phyloP scores from a whole-genome alignment of 768 basidiomycete genomes.

The Russula sp. region DNA sequence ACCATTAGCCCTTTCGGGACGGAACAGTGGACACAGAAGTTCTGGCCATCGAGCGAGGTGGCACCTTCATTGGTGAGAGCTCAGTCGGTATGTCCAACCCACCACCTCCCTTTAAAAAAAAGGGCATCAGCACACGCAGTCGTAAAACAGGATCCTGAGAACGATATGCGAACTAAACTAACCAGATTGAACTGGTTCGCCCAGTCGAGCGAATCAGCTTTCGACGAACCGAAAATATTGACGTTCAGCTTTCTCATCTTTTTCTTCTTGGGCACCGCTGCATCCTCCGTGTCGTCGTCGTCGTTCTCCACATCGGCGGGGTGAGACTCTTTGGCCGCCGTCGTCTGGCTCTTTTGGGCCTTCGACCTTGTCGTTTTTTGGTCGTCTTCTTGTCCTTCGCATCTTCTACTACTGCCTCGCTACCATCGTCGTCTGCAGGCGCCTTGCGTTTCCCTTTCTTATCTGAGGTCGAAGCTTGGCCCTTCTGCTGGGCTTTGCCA shows the following conservation, averaged over 20 bases:
- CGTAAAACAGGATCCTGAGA: neutral
- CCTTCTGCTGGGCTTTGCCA: conserved; percentile 19
- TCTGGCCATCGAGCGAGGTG: conserved; percentile 18
- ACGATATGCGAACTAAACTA: neutral
- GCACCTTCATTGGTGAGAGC: conserved; percentile 28
- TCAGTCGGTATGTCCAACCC: conserved; percentile 23
- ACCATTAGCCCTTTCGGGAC: conserved; percentile 11
- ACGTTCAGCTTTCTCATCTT: conserved; percentile 27
- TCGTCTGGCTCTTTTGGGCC: neutral
- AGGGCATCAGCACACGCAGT: neutral
- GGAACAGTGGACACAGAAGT: conserved; percentile 14
- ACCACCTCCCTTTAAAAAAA: conserved; percentile 25
- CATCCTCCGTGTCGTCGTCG: conserved; percentile 11
- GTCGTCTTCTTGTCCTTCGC: neutral
- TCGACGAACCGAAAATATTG: conserved; percentile 23
- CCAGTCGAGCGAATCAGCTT: conserved; percentile 26
- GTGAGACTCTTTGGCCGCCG: conserved; percentile 1
- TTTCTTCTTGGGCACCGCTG: conserved; percentile 26
- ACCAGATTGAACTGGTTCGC: conserved; percentile 24
- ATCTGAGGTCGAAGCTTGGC: conserved; percentile 10
- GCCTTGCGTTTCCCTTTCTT: conserved; percentile 44
- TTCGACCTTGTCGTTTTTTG: conserved; percentile 8
- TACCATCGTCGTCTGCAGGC: conserved; percentile 31
- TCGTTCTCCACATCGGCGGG: conserved; percentile 7
- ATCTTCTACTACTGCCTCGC: conserved; percentile 19